Evolutionary conservation across 345 rosid genomes (phyloP), one percentile per base, ranked within the genome.

Genomic region (Rhizophora mangle): DNA sequence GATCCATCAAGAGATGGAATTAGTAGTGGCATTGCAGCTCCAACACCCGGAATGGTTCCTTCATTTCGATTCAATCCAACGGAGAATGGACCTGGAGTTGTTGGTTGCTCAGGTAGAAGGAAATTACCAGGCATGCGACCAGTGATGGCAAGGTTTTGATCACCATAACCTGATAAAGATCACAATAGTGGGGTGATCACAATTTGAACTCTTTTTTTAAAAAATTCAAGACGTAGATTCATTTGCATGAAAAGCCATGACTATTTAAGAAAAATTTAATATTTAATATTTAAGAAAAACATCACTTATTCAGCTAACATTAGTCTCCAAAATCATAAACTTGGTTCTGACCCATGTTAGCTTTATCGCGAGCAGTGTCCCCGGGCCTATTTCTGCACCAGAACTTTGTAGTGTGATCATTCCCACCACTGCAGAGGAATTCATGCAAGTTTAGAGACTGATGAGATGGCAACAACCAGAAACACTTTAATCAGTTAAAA

Each of bases 301-400:
- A 31, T 32, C 3, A 22, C 27, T 32, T 27, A 20, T 51, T 51
- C 9, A 6, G 29, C 39, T 32, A 16, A 26, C 57, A 62, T 10
- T 32, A 18, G 36, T 62, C 53, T n/a, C 21, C 4, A 67, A 69
- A 21, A 61, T 13, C 21, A 59, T 49, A 66, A 88, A 96, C 96
- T 87, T 90, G 97, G 82, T 80, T 90, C 74, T 91, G 93, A 70
- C 83, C 82, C 77, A 77, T 68, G 71, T 61, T 84, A 83, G 83
- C 86, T 82, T 79, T 93, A 85, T 92, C 97, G 59, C 93, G 92
- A 74, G 89, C 91, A 62, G 94, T 84, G 76, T 90, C 98, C 39
- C 89, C 99, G 27, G 99, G 98, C 69, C 99, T 85, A 81, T 91
- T 89, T 87, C 98, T 85, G 89, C 93, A 88, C 98, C 98, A 94